Percentiles rank a stretch among this genome's conserved stretches.
Conservation (phyloP, 1,139 yeast species). For the Taphrina pruni region DNA sequence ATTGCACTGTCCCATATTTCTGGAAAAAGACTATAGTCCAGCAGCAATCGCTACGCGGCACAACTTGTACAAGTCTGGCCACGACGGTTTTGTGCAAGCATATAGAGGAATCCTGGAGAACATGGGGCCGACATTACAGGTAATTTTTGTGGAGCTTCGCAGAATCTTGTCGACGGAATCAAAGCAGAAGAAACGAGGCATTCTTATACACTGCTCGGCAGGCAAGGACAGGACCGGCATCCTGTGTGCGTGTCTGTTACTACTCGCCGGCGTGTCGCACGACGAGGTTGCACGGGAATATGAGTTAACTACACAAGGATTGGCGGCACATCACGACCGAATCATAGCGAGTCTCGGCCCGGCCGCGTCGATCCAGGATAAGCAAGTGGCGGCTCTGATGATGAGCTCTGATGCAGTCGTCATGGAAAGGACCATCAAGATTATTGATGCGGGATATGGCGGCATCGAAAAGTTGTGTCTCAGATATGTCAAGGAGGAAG, state of each 20-base stretch:
- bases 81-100: conserved; percentile 69
- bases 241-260: conserved; percentile 67
- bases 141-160: conserved; percentile 9
- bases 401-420: conserved; percentile 16
- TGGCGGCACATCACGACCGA: conserved; percentile 49
- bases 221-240: conserved; percentile 89
- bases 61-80: conserved; percentile 62
- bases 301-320: conserved; percentile 73
- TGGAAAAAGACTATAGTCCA: conserved; percentile 66
- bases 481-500: conserved; percentile 7
- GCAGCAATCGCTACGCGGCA: conserved; percentile 68
- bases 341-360: conserved; percentile 41
- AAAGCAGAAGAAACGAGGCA: conserved; percentile 11
- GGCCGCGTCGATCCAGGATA: conserved; percentile 5
- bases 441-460: conserved; percentile 10
- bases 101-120: conserved; percentile 52
- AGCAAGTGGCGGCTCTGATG: conserved; percentile 11
- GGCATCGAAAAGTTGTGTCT: conserved; percentile 15
- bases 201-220: conserved; percentile 53
- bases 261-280: conserved; percentile 68
- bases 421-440: conserved; percentile 17
- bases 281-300: conserved; percentile 73
- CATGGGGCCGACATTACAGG: conserved; percentile 19
- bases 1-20: conserved; percentile 66
- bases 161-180: background rate